These are phyloP conservation scores for Mycosarcoma maydis DNA, from an alignment of 1,284 basidiomycete genomes.

Conservation along the genomic window DNA sequence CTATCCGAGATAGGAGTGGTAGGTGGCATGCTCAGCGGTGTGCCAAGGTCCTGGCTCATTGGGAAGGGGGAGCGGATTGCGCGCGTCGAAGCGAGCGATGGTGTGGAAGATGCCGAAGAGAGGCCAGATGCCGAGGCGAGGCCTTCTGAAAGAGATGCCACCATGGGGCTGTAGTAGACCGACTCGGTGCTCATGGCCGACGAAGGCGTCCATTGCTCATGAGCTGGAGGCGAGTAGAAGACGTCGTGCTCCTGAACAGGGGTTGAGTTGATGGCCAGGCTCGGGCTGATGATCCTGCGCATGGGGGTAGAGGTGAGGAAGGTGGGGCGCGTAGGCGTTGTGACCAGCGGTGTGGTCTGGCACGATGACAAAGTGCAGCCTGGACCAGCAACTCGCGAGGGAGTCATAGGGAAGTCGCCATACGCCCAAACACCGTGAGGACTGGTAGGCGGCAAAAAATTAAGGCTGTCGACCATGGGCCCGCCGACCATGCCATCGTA, in stretches of 20 bases:
- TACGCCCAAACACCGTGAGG: conserved; percentile 47
- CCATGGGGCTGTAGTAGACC: conserved; percentile 45
- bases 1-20: conserved; percentile 44
- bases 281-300: conserved; percentile 51
- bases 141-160: conserved; percentile 38
- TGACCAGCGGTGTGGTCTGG: conserved; percentile 38
- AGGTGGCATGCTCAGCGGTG: conserved; percentile 45
- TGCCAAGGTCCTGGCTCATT: conserved; percentile 46
- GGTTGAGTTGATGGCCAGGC: conserved; percentile 48
- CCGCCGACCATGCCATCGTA: conserved; percentile 31
- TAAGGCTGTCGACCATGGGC: conserved; percentile 42
- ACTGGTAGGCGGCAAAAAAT: conserved; percentile 41
- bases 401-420: conserved; percentile 47
- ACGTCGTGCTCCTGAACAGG: conserved; percentile 45
- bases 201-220: conserved; percentile 44
- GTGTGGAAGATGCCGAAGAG: conserved; percentile 47
- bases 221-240: conserved; percentile 46
- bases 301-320: conserved; percentile 42
- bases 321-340: conserved; percentile 37
- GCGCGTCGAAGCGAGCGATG: conserved; percentile 35
- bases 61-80: conserved; percentile 38
- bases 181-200: conserved; percentile 49
- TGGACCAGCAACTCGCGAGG: conserved; percentile 33
- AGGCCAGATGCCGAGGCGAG: conserved; percentile 27
- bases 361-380: conserved; percentile 30